Percentiles rank a stretch among this genome's conserved stretches.
phyloP scores from a whole-genome alignment of 2,329 filamentous ascomycete genomes.

The Lecanoromycetidae sp. region DNA sequence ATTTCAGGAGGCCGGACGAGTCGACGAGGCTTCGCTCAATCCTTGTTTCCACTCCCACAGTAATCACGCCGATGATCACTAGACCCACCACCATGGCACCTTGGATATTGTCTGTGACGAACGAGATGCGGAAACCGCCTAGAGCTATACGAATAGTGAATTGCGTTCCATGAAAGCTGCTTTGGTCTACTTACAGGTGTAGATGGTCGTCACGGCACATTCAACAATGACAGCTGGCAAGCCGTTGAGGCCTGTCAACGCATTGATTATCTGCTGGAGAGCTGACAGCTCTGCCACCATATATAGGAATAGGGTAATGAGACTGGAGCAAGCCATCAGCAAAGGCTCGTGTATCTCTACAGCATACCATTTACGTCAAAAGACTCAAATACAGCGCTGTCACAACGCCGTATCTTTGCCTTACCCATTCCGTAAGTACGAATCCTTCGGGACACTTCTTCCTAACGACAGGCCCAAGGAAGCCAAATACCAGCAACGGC shows the following conservation, averaged over 20 bases:
- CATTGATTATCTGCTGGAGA: slow-evolving; percentile 63
- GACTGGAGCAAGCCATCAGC: slow-evolving; percentile 23
- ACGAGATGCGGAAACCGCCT: slow-evolving; percentile 73
- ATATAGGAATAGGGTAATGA: slow-evolving; percentile 73
- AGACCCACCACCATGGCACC: slow-evolving; percentile 65
- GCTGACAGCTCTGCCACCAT: slow-evolving; percentile 78
- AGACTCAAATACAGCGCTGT: slow-evolving; percentile 63
- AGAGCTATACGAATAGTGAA: slow-evolving; percentile 40
- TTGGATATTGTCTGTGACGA: slow-evolving; percentile 72
- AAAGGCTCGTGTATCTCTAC: background rate
- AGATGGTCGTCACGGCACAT: slow-evolving; percentile 66
- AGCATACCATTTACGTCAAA: slow-evolving; percentile 42
- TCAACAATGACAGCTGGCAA: slow-evolving; percentile 67
- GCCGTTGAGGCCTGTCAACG: slow-evolving; percentile 61
- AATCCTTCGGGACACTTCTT: slow-evolving; percentile 72
- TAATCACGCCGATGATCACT: slow-evolving; percentile 63
- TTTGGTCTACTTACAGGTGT: slow-evolving; percentile 51
- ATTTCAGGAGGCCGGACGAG: slow-evolving; percentile 54
- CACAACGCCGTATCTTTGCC: slow-evolving; percentile 57
- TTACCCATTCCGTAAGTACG: slow-evolving; percentile 64
- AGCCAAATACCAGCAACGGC: slow-evolving; percentile 62
- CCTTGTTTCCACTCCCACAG: slow-evolving; percentile 62
- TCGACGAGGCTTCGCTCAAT: slow-evolving; percentile 59
- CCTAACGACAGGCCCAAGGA: slow-evolving; percentile 63
- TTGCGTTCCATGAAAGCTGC: background rate